Evolutionary conservation across 2,329 filamentous ascomycete genomes (phyloP).

Genomic region (Nigrospora oryzae): DNA sequence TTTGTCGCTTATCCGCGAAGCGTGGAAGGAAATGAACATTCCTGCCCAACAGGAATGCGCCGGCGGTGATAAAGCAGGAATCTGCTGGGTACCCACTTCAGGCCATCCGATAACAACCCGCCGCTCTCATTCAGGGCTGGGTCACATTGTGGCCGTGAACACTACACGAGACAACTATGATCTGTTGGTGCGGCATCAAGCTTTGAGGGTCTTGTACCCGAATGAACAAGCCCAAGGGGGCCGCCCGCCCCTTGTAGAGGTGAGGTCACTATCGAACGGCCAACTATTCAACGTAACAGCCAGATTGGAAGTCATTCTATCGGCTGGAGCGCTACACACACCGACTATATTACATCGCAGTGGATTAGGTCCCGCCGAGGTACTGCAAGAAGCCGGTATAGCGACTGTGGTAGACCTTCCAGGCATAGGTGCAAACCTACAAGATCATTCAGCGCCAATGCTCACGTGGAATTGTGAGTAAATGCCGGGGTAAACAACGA

Average conservation of each 20-base stretch:
- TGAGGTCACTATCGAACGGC: not conserved
- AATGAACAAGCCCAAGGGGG: not conserved
- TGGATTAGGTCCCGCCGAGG: slow-evolving; percentile 29
- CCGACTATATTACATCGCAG: slow-evolving; percentile 34
- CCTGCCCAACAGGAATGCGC: slow-evolving; percentile 14
- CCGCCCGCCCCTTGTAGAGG: not conserved
- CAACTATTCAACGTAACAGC: slow-evolving; percentile 12
- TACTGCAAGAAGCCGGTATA: slow-evolving; percentile 26
- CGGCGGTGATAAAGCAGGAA: slow-evolving; percentile 19
- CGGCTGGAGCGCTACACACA: slow-evolving; percentile 25
- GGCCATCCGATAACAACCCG: slow-evolving; percentile 18
- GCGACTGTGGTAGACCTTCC: slow-evolving; percentile 29
- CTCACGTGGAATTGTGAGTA: not conserved
- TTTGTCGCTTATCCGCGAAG: slow-evolving; percentile 8
- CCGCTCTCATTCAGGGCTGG: slow-evolving; percentile 20
- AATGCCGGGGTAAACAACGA: too few relatives aligned
- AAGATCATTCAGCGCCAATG: slow-evolving; percentile 23
- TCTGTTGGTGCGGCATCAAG: slow-evolving; percentile 19
- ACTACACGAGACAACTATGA: slow-evolving; percentile 13
- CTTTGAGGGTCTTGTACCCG: slow-evolving; percentile 10
- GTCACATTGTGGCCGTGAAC: slow-evolving; percentile 18
- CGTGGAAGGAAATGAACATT: slow-evolving; percentile 16
- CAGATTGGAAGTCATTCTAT: slow-evolving; percentile 26
- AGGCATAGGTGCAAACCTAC: slow-evolving; percentile 33
- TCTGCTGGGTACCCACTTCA: slow-evolving; percentile 22